Percentiles rank a stretch among this genome's conserved stretches.
These are phyloP conservation scores for Hippophae tibetana DNA, from an alignment of 306 rosid genomes.

Conservation along the genomic window DNA sequence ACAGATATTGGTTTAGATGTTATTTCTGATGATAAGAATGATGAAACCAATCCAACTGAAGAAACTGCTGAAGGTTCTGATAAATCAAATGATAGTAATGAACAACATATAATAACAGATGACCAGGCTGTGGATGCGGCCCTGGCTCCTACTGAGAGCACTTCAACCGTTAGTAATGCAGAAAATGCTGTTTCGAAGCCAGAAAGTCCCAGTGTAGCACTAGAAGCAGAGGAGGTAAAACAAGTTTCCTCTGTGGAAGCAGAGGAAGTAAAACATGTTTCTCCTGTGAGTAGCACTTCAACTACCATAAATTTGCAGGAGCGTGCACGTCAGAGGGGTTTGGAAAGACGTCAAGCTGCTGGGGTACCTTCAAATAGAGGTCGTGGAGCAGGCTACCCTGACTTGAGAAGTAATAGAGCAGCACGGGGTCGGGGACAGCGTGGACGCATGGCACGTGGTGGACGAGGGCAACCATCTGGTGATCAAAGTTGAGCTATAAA, in stretches of 20 bases:
- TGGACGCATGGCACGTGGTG: conserved; percentile 29
- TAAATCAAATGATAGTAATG: conserved; percentile 47
- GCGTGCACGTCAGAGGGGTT: conserved; percentile 28
- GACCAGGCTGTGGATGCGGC: conserved; percentile 49
- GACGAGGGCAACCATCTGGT: conserved; percentile 51
- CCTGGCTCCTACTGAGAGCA: conserved; percentile 23
- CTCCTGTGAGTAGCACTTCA: conserved; percentile 37
- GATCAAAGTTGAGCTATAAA: conserved; percentile 23
- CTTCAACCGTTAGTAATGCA: conserved; percentile 21
- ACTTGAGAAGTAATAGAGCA: neutral
- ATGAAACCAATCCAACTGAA: conserved; percentile 54
- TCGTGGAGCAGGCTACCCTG: conserved; percentile 38
- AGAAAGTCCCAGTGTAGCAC: conserved; percentile 23
- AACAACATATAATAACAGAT: conserved; percentile 34
- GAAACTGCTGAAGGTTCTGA: conserved; percentile 70
- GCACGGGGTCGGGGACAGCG: conserved; percentile 43
- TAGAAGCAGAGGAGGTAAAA: conserved; percentile 38
- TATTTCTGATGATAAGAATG: conserved; percentile 57
- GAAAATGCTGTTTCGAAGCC: conserved; percentile 37
- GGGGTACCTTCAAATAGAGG: conserved; percentile 37
- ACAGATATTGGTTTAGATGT: conserved; percentile 48
- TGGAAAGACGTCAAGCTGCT: conserved; percentile 20
- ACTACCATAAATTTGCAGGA: conserved; percentile 60
- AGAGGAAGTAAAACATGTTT: conserved; percentile 32
- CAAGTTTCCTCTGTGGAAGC: conserved; percentile 40